Evolutionary conservation across 805 yeast species (phyloP), one percentile per base, ranked within the genome.

Genomic region (Cyberlindnera veronae): DNA sequence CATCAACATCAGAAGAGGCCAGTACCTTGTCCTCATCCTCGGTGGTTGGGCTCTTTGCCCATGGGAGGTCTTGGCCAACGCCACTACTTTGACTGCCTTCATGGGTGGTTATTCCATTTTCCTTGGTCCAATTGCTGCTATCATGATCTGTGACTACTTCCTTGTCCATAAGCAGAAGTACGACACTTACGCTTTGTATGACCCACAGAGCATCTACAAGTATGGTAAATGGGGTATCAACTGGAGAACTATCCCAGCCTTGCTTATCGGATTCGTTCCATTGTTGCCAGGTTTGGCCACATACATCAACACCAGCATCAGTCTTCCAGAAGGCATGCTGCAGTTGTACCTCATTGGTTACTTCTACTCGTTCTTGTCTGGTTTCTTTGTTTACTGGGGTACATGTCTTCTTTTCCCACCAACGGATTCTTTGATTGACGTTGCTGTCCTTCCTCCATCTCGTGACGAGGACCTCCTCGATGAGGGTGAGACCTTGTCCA

Each of bases 1-100:
- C 60, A 64, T 80, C 55, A 79, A 74, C 62, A 84, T 86, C 52
- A 69, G 95, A 60, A 72, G 95, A 56, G 44, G 47, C 18, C 48
- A 44, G 18, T 44, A 44, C 39, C 22, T 44, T 17, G 43, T 44
- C 11, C 17, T 44, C 43, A 11, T 27, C 8, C 43, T 44, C 16
- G 48, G 48, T 34, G 48, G 48, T 8, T 44, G 48, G 48, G 48
- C 48, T 9, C 28, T 44, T 26, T 31, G 38, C 33, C 48, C 48
- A 32, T 44, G 48, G 48, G 48, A 44, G 21, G 44, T 44, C n/a
- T 28, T 44, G 40, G 38, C 39, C 13, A 44, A 44, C n/a, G 48
- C 48, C 6, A 38, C 42, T n/a, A 41, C 45, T 10, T 23, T 44
- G 27, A 44, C 45, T 5, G 45, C 45, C 2, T 44, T 44, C 38